Percentiles rank a stretch among this genome's conserved stretches.
Conservation (phyloP, 1,139 yeast genomes). For the Barnettozyma hawaiiensis region DNA sequence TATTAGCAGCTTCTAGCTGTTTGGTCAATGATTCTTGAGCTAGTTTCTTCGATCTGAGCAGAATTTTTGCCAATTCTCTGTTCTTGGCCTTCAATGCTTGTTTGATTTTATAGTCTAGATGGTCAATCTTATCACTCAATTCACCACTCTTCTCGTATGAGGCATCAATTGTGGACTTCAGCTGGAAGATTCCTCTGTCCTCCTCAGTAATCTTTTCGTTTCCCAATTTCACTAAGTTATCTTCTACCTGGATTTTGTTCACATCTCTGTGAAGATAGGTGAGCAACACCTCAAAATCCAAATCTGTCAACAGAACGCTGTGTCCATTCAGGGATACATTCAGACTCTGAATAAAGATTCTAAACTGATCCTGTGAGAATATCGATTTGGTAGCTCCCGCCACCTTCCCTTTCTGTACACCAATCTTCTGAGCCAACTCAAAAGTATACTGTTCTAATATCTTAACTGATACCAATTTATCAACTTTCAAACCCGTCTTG, state of each 20-base stretch:
- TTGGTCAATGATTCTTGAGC: constrained; percentile 32
- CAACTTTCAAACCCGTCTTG: constrained; percentile 16
- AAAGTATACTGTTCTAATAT: constrained; percentile 14
- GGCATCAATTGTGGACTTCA: constrained; percentile 23
- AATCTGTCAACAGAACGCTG: constrained; percentile 8
- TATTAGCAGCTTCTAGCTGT: constrained; percentile 32
- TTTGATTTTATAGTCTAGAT: constrained; percentile 14
- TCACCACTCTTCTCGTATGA: constrained; percentile 16
- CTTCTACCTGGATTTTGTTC: constrained; percentile 12
- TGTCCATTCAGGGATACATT: constrained; percentile 7
- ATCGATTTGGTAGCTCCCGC: constrained; percentile 10
- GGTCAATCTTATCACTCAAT: constrained; percentile 19
- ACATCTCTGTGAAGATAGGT: constrained; percentile 21
- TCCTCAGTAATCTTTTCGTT: constrained; percentile 27
- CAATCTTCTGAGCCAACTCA: constrained; percentile 7
- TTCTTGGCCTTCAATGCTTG: constrained; percentile 15
- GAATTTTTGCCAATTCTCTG: constrained; percentile 19
- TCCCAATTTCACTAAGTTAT: constrained; percentile 19
- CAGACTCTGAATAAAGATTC: constrained; percentile 6
- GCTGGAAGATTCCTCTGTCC: constrained; percentile 28
- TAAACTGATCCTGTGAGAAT: constrained; percentile 15
- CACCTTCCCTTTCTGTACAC: background rate
- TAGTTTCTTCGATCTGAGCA: constrained; percentile 28
- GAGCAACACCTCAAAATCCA: constrained; percentile 21
- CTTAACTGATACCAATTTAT: constrained; percentile 17